Evolutionary conservation across 352 stramenopile genomes (phyloP), one percentile per base, ranked within the genome.

Genomic region (Globisporangium recalcitrans): DNA sequence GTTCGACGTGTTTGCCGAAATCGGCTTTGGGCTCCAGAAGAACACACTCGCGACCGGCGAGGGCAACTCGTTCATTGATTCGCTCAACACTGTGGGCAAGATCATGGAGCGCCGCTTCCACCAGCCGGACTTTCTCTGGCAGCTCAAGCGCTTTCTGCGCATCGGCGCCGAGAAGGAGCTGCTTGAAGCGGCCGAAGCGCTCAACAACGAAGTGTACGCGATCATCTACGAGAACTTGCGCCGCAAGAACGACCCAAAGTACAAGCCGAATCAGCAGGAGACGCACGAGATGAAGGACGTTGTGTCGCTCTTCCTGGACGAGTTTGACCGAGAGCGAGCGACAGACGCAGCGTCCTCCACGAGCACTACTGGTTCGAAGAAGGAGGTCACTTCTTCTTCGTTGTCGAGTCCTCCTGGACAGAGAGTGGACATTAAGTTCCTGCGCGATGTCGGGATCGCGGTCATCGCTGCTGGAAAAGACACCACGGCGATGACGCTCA

Each of bases 391-490:
- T n/a, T n/a, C n/a, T n/a, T n/a, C n/a, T n/a, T n/a, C n/a, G n/a
- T n/a, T n/a, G n/a, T n/a, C n/a, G n/a, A n/a, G n/a, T n/a, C n/a
- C n/a, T n/a, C n/a, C n/a, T n/a, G n/a, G 38, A 0, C 62, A 63
- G 14, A n/a, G 53, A 8, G 22, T 85, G 16, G 67, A 74, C 7
- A 62, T 73, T 11, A 82, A 80, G 34, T 82, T 84, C 51, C 67
- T 96, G 22, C 60, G 72, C 9, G 80, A 93, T 31, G 70, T 96
- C n/a, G 67, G 85, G 4, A 70, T 95, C 6, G 76, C 74, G 11
- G 80, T 96, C 49, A 63, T 96, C 29, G 57, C 87, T 22, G 87
- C 78, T 14, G 88, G 85, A 4, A 77, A 86, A 31, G 88, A 95
- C 58, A 95, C 81, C 0, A 95, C 88, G 0, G 81, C 85, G 1